Conservation (phyloP, 1,139 yeast species). For the Candida dubliniensis region DNA sequence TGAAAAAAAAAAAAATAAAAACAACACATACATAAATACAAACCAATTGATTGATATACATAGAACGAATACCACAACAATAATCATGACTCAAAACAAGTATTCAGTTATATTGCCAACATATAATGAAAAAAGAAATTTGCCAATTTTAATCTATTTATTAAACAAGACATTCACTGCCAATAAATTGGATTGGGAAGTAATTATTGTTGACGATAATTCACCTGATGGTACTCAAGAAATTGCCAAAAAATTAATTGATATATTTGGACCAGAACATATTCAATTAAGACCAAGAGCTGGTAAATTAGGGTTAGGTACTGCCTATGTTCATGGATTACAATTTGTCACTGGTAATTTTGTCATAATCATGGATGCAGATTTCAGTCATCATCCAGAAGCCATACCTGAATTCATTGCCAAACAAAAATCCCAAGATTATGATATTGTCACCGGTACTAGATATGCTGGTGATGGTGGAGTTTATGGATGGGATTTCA, state of each 20-base stretch:
- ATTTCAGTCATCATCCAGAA: slow-evolving; percentile 79
- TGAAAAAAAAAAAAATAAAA: neutral
- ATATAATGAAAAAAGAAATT: slow-evolving; percentile 68
- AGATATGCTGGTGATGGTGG: slow-evolving; percentile 83
- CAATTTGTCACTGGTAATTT: slow-evolving; percentile 72
- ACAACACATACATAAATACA: neutral
- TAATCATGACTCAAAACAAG: slow-evolving; percentile 39
- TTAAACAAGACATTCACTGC: slow-evolving; percentile 69
- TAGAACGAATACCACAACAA: neutral
- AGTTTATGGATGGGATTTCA: slow-evolving; percentile 83
- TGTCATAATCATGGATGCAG: slow-evolving; percentile 85
- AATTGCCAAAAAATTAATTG: slow-evolving; percentile 64
- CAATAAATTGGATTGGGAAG: slow-evolving; percentile 70
- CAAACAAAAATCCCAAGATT: slow-evolving; percentile 63
- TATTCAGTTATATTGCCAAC: slow-evolving; percentile 80
- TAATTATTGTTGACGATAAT: slow-evolving; percentile 75
- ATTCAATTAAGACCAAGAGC: slow-evolving; percentile 72
- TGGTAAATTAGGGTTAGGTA: slow-evolving; percentile 79
- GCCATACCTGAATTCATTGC: slow-evolving; percentile 76
- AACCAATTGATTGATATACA: neutral
- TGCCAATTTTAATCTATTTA: slow-evolving; percentile 73
- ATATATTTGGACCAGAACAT: slow-evolving; percentile 62
- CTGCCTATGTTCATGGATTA: slow-evolving; percentile 81
- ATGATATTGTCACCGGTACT: slow-evolving; percentile 83
- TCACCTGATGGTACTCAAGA: slow-evolving; percentile 86